A percentile compares a stretch with the other conserved stretches of the same genome.
phyloP scores from a whole-genome alignment of 805 yeast genomes.

The Sugiyamaella americana region DNA sequence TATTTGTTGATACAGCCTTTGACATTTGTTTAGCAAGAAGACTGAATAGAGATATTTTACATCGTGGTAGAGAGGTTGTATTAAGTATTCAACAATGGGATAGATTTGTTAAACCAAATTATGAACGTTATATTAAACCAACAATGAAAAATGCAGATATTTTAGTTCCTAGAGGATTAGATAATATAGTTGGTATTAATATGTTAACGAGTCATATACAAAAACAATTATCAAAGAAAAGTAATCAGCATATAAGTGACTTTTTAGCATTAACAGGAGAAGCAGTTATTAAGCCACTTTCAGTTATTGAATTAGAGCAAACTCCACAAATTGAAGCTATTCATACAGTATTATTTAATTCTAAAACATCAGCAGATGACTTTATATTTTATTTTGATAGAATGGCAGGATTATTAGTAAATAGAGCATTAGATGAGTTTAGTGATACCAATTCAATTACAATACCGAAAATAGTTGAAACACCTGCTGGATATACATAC shows the following conservation, averaged over 20 bases:
- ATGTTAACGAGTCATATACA: slow-evolving; percentile 74
- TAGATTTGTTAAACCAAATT: slow-evolving; percentile 84
- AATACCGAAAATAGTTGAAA: slow-evolving; percentile 31
- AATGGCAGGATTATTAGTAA: slow-evolving; percentile 64
- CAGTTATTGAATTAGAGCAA: slow-evolving; percentile 29
- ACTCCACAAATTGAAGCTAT: slow-evolving; percentile 69
- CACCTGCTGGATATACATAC: slow-evolving; percentile 35
- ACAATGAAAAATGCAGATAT: slow-evolving; percentile 77
- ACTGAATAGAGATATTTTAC: slow-evolving; percentile 75
- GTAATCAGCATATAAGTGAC: slow-evolving; percentile 59
- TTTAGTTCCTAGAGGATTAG: slow-evolving; percentile 86
- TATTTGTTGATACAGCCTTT: slow-evolving; percentile 89
- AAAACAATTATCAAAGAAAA: slow-evolving; percentile 61
- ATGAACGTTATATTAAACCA: slow-evolving; percentile 66
- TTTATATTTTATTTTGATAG: slow-evolving; percentile 85
- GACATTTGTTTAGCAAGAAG: slow-evolving; percentile 90
- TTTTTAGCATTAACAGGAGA: slow-evolving; percentile 42
- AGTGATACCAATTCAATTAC: slow-evolving; percentile 1
- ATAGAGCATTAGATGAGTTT: slow-evolving; percentile 54
- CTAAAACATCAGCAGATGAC: slow-evolving; percentile 55
- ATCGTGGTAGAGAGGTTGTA: slow-evolving; percentile 75
- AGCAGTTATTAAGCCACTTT: neutral
- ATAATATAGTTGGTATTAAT: slow-evolving; percentile 71
- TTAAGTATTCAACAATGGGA: slow-evolving; percentile 91
- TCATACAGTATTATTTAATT: slow-evolving; percentile 60